Percentiles rank a stretch among this genome's conserved stretches.
Evolutionary conservation across 129 eudicot genomes (phyloP).

Genomic region (Sambucus nigra): DNA sequence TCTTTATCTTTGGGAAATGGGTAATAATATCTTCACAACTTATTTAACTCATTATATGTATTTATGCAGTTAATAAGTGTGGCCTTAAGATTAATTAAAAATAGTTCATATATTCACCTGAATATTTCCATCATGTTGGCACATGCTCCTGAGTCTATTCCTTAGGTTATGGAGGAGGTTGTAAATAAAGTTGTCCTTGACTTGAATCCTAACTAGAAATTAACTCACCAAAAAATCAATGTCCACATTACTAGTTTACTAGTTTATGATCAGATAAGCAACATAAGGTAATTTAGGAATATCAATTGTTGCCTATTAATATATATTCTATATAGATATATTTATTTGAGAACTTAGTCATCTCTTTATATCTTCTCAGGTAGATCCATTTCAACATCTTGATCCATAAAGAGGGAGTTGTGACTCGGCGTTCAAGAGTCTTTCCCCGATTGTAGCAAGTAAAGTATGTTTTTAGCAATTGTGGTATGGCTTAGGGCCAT

Average conservation of each 20-base stretch:
- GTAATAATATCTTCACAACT: background rate
- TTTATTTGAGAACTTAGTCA: background rate
- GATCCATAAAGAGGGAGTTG: conserved; percentile 97
- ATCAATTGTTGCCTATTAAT: background rate
- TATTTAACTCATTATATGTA: conserved; percentile 1
- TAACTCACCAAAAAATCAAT: conserved; percentile 75
- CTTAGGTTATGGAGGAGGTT: conserved; percentile 99
- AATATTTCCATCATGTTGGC: conserved; percentile 97
- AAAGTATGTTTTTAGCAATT: conserved; percentile 88
- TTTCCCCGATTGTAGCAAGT: conserved; percentile 98
- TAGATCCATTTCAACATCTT: conserved; percentile 93
- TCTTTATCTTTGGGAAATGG: background rate
- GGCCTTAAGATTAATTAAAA: conserved; percentile 94
- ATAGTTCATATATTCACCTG: conserved; percentile 79
- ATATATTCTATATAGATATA: background rate
- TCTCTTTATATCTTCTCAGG: conserved; percentile 26
- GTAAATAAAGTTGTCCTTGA: conserved; percentile 82
- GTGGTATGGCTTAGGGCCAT: conserved; percentile 86
- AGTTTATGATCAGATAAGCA: conserved; percentile 96
- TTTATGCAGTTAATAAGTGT: conserved; percentile 78
- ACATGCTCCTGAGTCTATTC: conserved; percentile 97
- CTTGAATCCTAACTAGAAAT: conserved; percentile 70
- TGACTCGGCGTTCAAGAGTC: conserved; percentile 92
- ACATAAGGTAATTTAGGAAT: conserved; percentile 51
- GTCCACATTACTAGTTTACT: conserved; percentile 91